Percentiles rank a stretch among this genome's conserved stretches.
Conservation (phyloP, 2,329 filamentous ascomycete species). For the Drechslerella dactyloides region DNA sequence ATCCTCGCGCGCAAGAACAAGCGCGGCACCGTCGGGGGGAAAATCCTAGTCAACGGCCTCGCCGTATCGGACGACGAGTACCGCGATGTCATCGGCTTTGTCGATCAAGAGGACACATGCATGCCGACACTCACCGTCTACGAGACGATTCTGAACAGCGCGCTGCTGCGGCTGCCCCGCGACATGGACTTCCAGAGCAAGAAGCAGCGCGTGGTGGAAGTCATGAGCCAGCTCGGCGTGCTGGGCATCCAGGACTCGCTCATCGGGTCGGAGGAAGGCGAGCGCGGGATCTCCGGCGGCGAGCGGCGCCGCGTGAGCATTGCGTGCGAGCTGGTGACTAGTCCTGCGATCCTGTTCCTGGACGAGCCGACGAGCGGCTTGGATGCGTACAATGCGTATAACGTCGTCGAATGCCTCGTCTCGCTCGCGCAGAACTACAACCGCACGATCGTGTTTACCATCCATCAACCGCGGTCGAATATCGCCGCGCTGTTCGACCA, state of each 20-base stretch:
- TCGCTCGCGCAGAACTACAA: slow-evolving; percentile 95
- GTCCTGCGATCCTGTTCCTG: slow-evolving; percentile 93
- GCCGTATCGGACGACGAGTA: slow-evolving; percentile 84
- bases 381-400: slow-evolving; percentile 97
- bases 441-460: slow-evolving; percentile 95
- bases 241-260: slow-evolving; percentile 91
- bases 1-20: slow-evolving; percentile 98
- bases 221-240: slow-evolving; percentile 95
- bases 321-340: slow-evolving; percentile 95
- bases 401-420: slow-evolving; percentile 94
- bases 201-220: slow-evolving; percentile 86
- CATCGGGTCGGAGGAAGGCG: slow-evolving; percentile 94
- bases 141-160: slow-evolving; percentile 95
- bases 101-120: slow-evolving; percentile 98
- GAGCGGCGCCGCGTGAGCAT: slow-evolving; percentile 97
- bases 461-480: slow-evolving; percentile 96
- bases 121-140: slow-evolving; percentile 94
- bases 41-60: slow-evolving; percentile 93
- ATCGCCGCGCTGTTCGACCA: slow-evolving; percentile 97
- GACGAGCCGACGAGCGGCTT: slow-evolving; percentile 96
- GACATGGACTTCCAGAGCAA: slow-evolving; percentile 90
- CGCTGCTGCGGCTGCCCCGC: slow-evolving; percentile 84
- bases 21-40: slow-evolving; percentile 75
- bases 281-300: slow-evolving; percentile 93
- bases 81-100: slow-evolving; percentile 90